Evolutionary conservation across 352 stramenopile genomes (phyloP).

Genomic region (Phytophthora foliorum): DNA sequence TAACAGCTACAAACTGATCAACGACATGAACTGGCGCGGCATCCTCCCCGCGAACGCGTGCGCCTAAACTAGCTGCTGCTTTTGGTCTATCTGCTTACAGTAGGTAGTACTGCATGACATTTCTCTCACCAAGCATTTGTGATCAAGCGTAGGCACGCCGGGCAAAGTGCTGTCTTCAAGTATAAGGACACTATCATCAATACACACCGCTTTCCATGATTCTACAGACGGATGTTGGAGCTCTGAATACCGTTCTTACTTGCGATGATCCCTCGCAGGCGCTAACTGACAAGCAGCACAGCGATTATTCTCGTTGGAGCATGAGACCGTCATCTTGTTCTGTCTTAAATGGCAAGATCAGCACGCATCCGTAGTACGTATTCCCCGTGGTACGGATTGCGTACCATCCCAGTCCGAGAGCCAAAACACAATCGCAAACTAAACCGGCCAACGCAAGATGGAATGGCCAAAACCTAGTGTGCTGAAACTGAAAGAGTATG

Average conservation of each 20-base stretch:
- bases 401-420: constrained; percentile 13
- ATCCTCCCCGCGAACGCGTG: constrained; percentile 54
- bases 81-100: neutral
- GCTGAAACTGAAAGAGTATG: neutral
- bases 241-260: neutral
- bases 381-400: too few species aligned
- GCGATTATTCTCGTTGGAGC: neutral
- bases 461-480: neutral
- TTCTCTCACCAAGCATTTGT: neutral
- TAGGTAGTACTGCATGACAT: neutral
- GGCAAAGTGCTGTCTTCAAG: neutral
- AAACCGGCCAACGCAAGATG: neutral
- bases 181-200: constrained; percentile 5
- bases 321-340: neutral
- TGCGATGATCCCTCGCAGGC: neutral
- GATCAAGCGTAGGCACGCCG: neutral
- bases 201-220: constrained; percentile 3
- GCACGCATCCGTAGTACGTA: too few species aligned
- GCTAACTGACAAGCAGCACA: neutral
- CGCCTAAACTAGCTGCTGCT: constrained; percentile 26
- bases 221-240: neutral
- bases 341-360: neutral
- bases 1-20: constrained; percentile 68
- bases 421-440: constrained; percentile 9
- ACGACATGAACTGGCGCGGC: constrained; percentile 49